Conservation (phyloP, 306 rosid genomes). For the Pachyrhizus erosus region DNA sequence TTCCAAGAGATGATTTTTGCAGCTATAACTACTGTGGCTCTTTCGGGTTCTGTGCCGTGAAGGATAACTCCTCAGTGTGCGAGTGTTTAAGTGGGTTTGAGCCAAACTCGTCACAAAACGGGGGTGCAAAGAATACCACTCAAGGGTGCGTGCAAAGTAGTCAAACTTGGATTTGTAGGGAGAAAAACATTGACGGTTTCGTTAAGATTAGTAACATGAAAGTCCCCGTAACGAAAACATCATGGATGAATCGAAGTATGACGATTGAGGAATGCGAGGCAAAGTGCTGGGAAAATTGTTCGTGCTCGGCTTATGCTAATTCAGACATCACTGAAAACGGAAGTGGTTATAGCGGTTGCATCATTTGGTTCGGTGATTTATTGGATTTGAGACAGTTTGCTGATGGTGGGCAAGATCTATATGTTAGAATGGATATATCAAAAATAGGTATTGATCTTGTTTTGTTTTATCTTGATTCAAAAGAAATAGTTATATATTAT, state of each 20-base stretch:
- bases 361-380: conserved; percentile 62
- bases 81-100: conserved; percentile 56
- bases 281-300: conserved; percentile 60
- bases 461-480: background rate
- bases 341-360: conserved; percentile 50
- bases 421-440: conserved; percentile 46
- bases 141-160: conserved; percentile 51
- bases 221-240: conserved; percentile 45
- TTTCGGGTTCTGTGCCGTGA: conserved; percentile 39
- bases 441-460: conserved; percentile 46
- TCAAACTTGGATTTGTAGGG: conserved; percentile 40
- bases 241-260: conserved; percentile 55
- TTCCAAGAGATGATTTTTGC: conserved; percentile 55
- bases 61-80: conserved; percentile 37
- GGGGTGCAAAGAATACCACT: conserved; percentile 39
- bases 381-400: conserved; percentile 48
- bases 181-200: conserved; percentile 50
- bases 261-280: conserved; percentile 55
- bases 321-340: conserved; percentile 56
- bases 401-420: conserved; percentile 48
- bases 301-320: conserved; percentile 57
- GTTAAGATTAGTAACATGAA: conserved; percentile 36
- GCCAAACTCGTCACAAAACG: conserved; percentile 41
- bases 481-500: background rate
- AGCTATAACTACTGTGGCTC: conserved; percentile 52